These are phyloP conservation scores for Ascochyta viciae-villosae DNA, from an alignment of 2,329 filamentous ascomycete species.

Conservation along the genomic window DNA sequence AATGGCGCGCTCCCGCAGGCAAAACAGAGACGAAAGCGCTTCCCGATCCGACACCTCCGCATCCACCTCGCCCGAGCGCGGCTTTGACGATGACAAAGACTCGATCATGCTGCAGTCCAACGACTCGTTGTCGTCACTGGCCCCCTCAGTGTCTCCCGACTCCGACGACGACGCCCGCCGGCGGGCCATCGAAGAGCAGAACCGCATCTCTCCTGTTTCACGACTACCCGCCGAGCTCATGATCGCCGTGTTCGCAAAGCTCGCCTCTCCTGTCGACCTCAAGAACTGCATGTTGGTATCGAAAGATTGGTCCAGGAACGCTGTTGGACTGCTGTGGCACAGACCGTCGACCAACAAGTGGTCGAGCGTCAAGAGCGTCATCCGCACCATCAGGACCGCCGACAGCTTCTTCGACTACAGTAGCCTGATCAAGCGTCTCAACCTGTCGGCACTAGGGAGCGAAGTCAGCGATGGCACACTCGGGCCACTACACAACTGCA, in stretches of 20 bases:
- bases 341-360: conserved; percentile 89
- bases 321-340: conserved; percentile 94
- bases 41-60: conserved; percentile 63
- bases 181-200: conserved; percentile 65
- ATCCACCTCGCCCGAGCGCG: conserved; percentile 75
- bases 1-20: conserved; percentile 45
- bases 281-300: conserved; percentile 92
- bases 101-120: conserved; percentile 84
- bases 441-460: conserved; percentile 79
- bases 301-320: conserved; percentile 89
- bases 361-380: conserved; percentile 80
- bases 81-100: conserved; percentile 90
- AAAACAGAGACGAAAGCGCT: conserved; percentile 42
- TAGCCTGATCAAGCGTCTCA: conserved; percentile 89
- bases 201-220: conserved; percentile 78
- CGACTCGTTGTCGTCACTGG: conserved; percentile 91
- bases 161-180: conserved; percentile 70
- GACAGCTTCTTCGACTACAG: conserved; percentile 88
- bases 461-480: conserved; percentile 90
- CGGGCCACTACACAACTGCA: conserved; percentile 80
- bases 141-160: conserved; percentile 80
- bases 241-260: conserved; percentile 88
- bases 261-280: conserved; percentile 77
- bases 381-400: conserved; percentile 73
- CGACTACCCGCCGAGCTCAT: conserved; percentile 92